Evolutionary conservation across 1,284 basidiomycete species (phyloP).

Genomic region (Moesziomyces sp.): DNA sequence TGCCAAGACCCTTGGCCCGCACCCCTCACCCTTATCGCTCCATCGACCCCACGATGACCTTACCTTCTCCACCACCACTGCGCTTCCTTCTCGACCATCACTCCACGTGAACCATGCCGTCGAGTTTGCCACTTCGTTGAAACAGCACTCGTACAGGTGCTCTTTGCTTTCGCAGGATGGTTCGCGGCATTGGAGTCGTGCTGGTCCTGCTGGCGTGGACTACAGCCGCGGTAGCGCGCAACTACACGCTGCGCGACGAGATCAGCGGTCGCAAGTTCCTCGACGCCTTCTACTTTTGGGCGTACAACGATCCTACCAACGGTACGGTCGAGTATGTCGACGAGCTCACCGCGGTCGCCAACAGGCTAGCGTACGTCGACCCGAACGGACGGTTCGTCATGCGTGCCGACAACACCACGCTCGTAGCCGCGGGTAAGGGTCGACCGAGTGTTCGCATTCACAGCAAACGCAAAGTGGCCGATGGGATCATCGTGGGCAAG

Average conservation of each 20-base stretch:
- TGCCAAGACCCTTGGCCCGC: neutral
- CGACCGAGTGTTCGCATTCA: constrained; percentile 46
- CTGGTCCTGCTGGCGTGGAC: neutral
- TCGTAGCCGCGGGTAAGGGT: constrained; percentile 18
- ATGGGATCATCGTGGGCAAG: constrained; percentile 50
- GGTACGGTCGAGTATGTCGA: constrained; percentile 52
- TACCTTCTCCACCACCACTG: neutral
- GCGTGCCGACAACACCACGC: constrained; percentile 41
- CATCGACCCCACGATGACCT: neutral
- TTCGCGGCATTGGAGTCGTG: neutral
- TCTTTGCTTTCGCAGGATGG: neutral
- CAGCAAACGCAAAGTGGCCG: constrained; percentile 39
- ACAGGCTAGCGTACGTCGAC: constrained; percentile 38
- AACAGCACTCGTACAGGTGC: neutral
- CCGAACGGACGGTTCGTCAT: constrained; percentile 39
- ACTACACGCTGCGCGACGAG: constrained; percentile 48
- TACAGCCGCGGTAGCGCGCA: constrained; percentile 16
- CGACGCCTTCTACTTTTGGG: constrained; percentile 50
- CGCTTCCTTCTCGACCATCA: neutral
- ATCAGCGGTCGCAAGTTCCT: constrained; percentile 45
- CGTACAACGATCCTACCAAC: constrained; percentile 43
- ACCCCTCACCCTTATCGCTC: neutral
- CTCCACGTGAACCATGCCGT: neutral
- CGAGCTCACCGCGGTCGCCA: constrained; percentile 21
- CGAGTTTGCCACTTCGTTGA: too few species aligned